Evolutionary conservation across 176 grass and related monocot species (phyloP).

Genomic region (Puccinellia tenuiflora): DNA sequence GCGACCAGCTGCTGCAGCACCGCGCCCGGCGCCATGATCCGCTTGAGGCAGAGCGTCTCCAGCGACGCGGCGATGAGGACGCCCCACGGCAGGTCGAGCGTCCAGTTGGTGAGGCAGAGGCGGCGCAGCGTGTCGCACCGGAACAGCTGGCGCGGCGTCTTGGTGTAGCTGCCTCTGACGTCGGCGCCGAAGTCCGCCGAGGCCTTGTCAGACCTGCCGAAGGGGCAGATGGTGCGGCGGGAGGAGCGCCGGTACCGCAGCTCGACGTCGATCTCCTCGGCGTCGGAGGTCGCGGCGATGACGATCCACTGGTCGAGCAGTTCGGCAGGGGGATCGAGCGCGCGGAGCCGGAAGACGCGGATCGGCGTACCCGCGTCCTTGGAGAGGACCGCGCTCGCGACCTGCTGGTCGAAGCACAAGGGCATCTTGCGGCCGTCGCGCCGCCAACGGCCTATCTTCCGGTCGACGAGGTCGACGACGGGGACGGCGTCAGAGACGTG

Average conservation of each 20-base stretch:
- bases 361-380: not conserved
- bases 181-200: not conserved
- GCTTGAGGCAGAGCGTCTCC: not conserved
- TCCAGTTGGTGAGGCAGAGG: not conserved
- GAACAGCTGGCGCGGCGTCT: not conserved
- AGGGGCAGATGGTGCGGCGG: not conserved
- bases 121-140: not conserved
- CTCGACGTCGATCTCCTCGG: not conserved
- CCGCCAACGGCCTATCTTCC: not conserved
- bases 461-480: not conserved
- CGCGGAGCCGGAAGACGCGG: not conserved
- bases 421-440: not conserved
- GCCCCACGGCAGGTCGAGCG: not conserved
- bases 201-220: not conserved
- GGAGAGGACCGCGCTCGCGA: not conserved
- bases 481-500: not conserved
- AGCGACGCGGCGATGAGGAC: not conserved
- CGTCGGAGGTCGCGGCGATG: not conserved
- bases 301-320: not conserved
- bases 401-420: slow-evolving; percentile 1
- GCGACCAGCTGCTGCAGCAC: not conserved
- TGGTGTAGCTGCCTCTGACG: not conserved
- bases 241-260: not conserved
- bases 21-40: not conserved
- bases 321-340: not conserved